Evolutionary conservation across 2,329 filamentous ascomycete genomes (phyloP).

Genomic region (Apiospora koreana): DNA sequence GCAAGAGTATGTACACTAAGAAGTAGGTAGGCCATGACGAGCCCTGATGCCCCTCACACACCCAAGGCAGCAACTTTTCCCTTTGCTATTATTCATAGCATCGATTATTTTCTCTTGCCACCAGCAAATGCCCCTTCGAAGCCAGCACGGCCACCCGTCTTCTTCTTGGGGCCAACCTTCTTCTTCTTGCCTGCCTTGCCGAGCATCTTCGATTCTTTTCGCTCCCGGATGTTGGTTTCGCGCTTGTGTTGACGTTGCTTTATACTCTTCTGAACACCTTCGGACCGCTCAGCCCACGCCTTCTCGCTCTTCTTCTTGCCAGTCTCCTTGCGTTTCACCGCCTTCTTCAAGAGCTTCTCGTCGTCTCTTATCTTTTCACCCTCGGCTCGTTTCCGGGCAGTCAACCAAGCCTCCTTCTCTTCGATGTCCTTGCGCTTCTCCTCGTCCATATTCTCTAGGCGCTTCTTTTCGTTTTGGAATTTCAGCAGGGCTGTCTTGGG

Average conservation of each 20-base stretch:
- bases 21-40: not conserved
- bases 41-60: slow-evolving; percentile 2
- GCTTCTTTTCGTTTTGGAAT: slow-evolving; percentile 82
- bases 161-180: slow-evolving; percentile 45
- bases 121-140: slow-evolving; percentile 67
- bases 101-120: slow-evolving; percentile 32
- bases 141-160: slow-evolving; percentile 55
- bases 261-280: slow-evolving; percentile 73
- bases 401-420: slow-evolving; percentile 93
- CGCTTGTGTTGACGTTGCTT: slow-evolving; percentile 81
- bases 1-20: slow-evolving; percentile 8
- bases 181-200: slow-evolving; percentile 61
- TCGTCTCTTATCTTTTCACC: slow-evolving; percentile 89
- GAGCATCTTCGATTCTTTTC: slow-evolving; percentile 69
- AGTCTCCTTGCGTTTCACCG: slow-evolving; percentile 88
- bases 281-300: slow-evolving; percentile 77
- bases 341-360: slow-evolving; percentile 85
- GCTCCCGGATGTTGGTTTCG: slow-evolving; percentile 74
- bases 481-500: slow-evolving; percentile 83
- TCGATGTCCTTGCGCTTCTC: slow-evolving; percentile 83
- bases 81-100: not conserved
- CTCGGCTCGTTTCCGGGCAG: slow-evolving; percentile 83
- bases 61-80: slow-evolving; percentile 5
- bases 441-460: slow-evolving; percentile 73
- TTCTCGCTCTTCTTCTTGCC: slow-evolving; percentile 89